These are phyloP conservation scores for Thalassiosira ordinaria DNA, from an alignment of 352 stramenopile species.

Conservation along the genomic window DNA sequence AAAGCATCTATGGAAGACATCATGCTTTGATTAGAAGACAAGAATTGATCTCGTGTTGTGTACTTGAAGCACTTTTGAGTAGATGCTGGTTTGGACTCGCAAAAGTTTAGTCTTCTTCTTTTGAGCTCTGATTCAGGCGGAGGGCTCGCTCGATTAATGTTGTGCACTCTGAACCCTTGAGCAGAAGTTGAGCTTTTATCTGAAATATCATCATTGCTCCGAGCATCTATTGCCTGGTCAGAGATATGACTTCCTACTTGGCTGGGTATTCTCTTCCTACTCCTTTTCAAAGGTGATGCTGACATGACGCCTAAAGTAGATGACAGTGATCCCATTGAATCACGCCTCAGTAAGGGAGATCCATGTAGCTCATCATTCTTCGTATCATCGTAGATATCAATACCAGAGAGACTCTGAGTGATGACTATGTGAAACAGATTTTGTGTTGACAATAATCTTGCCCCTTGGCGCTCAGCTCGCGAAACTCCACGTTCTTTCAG, in stretches of 20 bases:
- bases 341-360: slow-evolving; percentile 18
- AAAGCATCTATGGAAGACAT: slow-evolving; percentile 7
- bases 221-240: background rate
- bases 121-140: slow-evolving; percentile 9
- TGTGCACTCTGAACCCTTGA: slow-evolving; percentile 40
- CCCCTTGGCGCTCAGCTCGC: slow-evolving; percentile 14
- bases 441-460: slow-evolving; percentile 41
- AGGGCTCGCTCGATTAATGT: slow-evolving; percentile 28
- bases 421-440: slow-evolving; percentile 58
- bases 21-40: slow-evolving; percentile 30
- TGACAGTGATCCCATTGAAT: slow-evolving; percentile 14
- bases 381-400: slow-evolving; percentile 27
- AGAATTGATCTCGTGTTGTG: slow-evolving; percentile 29
- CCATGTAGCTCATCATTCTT: background rate
- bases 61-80: slow-evolving; percentile 12
- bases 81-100: background rate
- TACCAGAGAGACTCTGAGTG: slow-evolving; percentile 42
- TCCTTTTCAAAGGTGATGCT: slow-evolving; percentile 19
- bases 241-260: background rate
- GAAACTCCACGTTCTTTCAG: slow-evolving; percentile 26
- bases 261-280: background rate
- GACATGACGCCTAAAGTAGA: slow-evolving; percentile 24
- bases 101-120: slow-evolving; percentile 23
- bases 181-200: slow-evolving; percentile 22
- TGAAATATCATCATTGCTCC: slow-evolving; percentile 25